These are phyloP conservation scores for Emericellopsis terricola DNA, from an alignment of 495 filamentous ascomycete species.

Conservation along the genomic window DNA sequence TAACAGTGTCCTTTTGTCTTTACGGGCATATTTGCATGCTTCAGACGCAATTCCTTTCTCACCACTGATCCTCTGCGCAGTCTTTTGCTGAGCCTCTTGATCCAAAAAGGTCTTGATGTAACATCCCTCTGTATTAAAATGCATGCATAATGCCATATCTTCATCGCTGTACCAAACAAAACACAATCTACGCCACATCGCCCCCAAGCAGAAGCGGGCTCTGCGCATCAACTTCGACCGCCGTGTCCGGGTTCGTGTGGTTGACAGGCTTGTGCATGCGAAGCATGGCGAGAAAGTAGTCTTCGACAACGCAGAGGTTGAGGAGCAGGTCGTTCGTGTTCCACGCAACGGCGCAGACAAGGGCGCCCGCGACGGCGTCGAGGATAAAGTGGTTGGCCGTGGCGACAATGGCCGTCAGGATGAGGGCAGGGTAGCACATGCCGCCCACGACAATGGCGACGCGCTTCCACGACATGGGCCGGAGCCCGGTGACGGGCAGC, in stretches of 20 bases:
- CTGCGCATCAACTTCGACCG: neutral
- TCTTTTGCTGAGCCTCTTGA: no score
- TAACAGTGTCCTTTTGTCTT: no score
- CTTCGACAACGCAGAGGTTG: constrained; percentile 12
- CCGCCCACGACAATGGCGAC: constrained; percentile 28
- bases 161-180: no score
- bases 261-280: constrained; percentile 13
- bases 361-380: constrained; percentile 48
- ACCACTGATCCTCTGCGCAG: no score
- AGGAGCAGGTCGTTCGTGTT: constrained; percentile 10
- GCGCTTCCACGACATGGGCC: constrained; percentile 10
- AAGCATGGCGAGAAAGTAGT: constrained; percentile 10
- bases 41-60: no score
- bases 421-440: constrained; percentile 43
- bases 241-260: constrained; percentile 2
- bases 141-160: no score
- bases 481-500: constrained; percentile 7
- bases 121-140: no score
- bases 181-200: no score
- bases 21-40: no score
- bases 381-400: constrained; percentile 62
- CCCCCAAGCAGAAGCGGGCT: neutral
- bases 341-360: constrained; percentile 12
- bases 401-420: constrained; percentile 49
- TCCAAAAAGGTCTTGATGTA: no score